Evolutionary conservation across 805 yeast genomes (phyloP).

Genomic region (Candida corydali): DNA sequence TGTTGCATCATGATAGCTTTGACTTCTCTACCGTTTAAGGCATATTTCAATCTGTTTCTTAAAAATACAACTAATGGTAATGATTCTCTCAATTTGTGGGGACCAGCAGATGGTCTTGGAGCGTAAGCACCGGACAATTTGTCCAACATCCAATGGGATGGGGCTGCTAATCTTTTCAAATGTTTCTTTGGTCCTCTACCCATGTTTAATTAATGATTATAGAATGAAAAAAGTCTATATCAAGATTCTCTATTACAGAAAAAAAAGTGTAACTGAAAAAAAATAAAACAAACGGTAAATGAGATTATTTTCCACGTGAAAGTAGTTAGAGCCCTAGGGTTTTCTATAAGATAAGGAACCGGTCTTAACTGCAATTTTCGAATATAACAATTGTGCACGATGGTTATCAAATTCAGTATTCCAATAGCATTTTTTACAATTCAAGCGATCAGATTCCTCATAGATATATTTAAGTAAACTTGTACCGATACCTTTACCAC

Average conservation of each 20-base stretch:
- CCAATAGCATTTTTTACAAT: slow-evolving; percentile 47
- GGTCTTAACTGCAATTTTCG: slow-evolving; percentile 43
- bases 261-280: background rate
- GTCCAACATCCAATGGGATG: slow-evolving; percentile 99
- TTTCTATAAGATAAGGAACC: slow-evolving; percentile 37
- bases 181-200: slow-evolving; percentile 72
- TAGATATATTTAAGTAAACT: slow-evolving; percentile 47
- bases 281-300: background rate
- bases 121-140: slow-evolving; percentile 99
- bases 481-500: slow-evolving; percentile 48
- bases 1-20: slow-evolving; percentile 98
- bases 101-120: slow-evolving; percentile 99
- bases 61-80: slow-evolving; percentile 94
- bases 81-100: slow-evolving; percentile 98
- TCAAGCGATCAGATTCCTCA: slow-evolving; percentile 41
- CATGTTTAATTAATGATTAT: slow-evolving; percentile 14
- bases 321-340: slow-evolving; percentile 11
- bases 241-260: background rate
- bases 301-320: slow-evolving; percentile 3
- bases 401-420: slow-evolving; percentile 50
- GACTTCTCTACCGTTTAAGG: slow-evolving; percentile 98
- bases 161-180: slow-evolving; percentile 99
- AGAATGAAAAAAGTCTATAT: too few species aligned
- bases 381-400: slow-evolving; percentile 52
- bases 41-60: slow-evolving; percentile 98